These are phyloP conservation scores for Mentha longifolia DNA, from an alignment of 257 asterid species.

Conservation along the genomic window DNA sequence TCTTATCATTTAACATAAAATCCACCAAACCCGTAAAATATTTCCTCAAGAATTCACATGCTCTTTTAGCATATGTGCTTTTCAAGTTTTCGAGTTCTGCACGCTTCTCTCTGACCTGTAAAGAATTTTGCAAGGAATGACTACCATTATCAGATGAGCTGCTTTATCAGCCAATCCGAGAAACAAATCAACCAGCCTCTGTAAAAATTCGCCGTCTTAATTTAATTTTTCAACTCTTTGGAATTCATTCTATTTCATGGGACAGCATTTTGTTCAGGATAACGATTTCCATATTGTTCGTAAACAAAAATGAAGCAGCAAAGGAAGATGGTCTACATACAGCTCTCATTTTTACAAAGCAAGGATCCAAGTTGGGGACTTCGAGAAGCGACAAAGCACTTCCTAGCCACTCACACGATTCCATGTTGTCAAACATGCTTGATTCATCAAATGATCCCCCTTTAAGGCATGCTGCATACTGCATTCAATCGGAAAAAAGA, in stretches of 20 bases:
- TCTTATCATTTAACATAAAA: slow-evolving; percentile 95
- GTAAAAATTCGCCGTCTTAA: not conserved
- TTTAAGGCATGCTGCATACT: slow-evolving; percentile 71
- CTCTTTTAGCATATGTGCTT: slow-evolving; percentile 76
- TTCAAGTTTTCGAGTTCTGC: slow-evolving; percentile 83
- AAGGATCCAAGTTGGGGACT: slow-evolving; percentile 77
- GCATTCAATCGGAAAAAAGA: slow-evolving; percentile 38
- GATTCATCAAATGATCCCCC: slow-evolving; percentile 95
- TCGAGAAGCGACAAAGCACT: slow-evolving; percentile 68
- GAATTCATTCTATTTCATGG: not conserved
- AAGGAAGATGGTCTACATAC: slow-evolving; percentile 54
- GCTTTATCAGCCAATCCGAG: slow-evolving; percentile 10
- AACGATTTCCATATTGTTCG: slow-evolving; percentile 15
- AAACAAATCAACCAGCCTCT: slow-evolving; percentile 25
- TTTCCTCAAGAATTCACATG: slow-evolving; percentile 85
- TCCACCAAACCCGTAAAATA: slow-evolving; percentile 96
- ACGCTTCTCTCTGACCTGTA: slow-evolving; percentile 89
- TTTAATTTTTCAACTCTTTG: not conserved
- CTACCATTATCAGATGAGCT: slow-evolving; percentile 5
- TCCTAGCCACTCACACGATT: slow-evolving; percentile 95
- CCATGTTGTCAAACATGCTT: slow-evolving; percentile 85
- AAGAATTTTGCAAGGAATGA: not conserved
- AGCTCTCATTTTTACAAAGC: slow-evolving; percentile 69
- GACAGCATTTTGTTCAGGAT: slow-evolving; percentile 18
- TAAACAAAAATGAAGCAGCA: slow-evolving; percentile 24